Base-by-base conservation (phyloP, 2,329 filamentous ascomycete species). In the Cercospora citrullina region DNA sequence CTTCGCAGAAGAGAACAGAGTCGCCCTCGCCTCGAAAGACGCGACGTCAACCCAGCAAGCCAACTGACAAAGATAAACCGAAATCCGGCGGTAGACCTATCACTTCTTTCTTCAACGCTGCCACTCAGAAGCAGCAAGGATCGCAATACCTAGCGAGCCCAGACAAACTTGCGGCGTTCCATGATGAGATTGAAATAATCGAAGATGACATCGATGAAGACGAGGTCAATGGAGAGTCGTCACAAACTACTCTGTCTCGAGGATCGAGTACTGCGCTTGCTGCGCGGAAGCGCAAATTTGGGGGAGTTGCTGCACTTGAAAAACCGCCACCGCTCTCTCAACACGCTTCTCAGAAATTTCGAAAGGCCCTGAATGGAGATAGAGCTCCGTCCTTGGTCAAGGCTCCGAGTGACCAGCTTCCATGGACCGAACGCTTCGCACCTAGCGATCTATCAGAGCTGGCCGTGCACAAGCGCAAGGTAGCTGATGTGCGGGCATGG, bases 381-480 rank as follows among this genome's bases (percentile, higher is more conserved):
- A 79, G 77, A 18, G 71, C 78, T 12, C 72, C 79, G 1, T 74
- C 78, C 8, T 75, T 73, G 58, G 68, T 61, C 23, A 67, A 67
- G 21, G 36, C 45, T 59, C 77, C 73, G 60, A 84, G 87, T 39
- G 90, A 93, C 72, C 80, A 84, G 60, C 86, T 90, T 63, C 93
- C 94, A 3, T 98, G 94, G 94, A 91, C 91, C 16, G 94, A 97
- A 73, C 88, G 89, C 72, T 98, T 93, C 79, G 89, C 87, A 2
- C 94, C 94, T 0, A 75, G 79, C 2, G 90, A 87, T 72, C 79
- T 97, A 12, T 89, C 93, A 16, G 94, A 98, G 80, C 83, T 99
- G 57, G 94, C 91, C 0, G 94, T 99, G 18, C 94, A 99, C 79
- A 97, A 96, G 82, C 95, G 88, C 74, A 99, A 99, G 79, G 91